These are phyloP conservation scores for Wickerhamomyces hampshirensis DNA, from an alignment of 805 yeast species.

Conservation along the genomic window DNA sequence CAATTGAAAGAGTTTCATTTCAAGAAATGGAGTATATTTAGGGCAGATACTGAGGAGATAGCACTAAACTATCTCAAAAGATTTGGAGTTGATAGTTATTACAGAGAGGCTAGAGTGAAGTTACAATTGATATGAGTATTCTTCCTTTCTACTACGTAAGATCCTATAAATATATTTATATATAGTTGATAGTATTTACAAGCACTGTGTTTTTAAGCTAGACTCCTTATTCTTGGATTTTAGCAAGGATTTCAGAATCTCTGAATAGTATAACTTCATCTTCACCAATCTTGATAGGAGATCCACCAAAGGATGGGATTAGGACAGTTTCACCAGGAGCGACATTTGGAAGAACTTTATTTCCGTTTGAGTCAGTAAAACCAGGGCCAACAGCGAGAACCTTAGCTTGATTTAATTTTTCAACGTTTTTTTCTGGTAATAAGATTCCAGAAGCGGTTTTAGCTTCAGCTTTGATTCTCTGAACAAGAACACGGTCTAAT, in stretches of 20 bases:
- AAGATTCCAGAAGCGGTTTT: constrained; percentile 90
- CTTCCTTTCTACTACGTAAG: too few relatives aligned
- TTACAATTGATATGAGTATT: neutral
- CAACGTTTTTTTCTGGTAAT: constrained; percentile 94
- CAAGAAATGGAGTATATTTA: constrained; percentile 63
- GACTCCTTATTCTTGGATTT: constrained; percentile 55
- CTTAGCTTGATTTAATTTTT: constrained; percentile 86
- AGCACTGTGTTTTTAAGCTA: constrained; percentile 2
- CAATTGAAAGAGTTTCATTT: constrained; percentile 49
- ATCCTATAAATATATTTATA: neutral
- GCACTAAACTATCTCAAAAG: constrained; percentile 43
- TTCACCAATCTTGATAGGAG: constrained; percentile 79
- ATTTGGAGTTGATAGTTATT: constrained; percentile 55
- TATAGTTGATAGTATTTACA: constrained; percentile 7
- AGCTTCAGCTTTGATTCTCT: constrained; percentile 86
- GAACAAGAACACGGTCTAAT: constrained; percentile 93
- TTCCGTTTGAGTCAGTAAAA: constrained; percentile 68
- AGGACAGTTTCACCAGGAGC: constrained; percentile 89
- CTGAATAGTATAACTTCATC: constrained; percentile 80
- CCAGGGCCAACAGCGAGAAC: constrained; percentile 98
- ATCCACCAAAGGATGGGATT: constrained; percentile 94
- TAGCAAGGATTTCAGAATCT: constrained; percentile 93
- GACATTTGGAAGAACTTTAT: constrained; percentile 67
- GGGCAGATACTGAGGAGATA: constrained; percentile 44
- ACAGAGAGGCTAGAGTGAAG: constrained; percentile 36